These are phyloP conservation scores for Catenaria anguillulae DNA, from an alignment of 371 early-diverging fungal species.

Conservation along the genomic window DNA sequence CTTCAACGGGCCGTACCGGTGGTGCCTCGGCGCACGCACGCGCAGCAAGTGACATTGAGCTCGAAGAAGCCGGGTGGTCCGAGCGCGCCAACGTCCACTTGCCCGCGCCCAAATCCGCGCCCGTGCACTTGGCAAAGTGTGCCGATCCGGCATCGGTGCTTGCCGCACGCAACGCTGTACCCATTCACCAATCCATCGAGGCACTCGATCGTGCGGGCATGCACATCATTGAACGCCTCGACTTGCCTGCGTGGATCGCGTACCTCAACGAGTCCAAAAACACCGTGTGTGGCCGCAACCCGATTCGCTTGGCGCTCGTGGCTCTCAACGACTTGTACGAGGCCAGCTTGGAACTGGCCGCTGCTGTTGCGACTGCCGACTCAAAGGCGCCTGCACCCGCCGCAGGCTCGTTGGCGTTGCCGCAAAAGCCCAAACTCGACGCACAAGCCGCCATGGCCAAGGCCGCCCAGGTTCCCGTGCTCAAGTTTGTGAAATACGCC, in stretches of 20 bases:
- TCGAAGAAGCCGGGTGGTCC: not conserved
- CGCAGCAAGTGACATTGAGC: not conserved
- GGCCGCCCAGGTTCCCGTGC: conserved; percentile 13
- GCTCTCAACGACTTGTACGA: conserved; percentile 26
- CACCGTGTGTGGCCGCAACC: conserved; percentile 88
- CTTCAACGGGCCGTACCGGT: too few species aligned
- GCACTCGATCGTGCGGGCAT: conserved; percentile 68
- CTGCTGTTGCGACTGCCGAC: conserved; percentile 3
- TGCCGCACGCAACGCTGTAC: too few species aligned
- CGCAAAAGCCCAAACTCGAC: not conserved
- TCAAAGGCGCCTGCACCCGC: too few species aligned
- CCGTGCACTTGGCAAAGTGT: too few species aligned
- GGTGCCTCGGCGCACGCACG: not conserved
- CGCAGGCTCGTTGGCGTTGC: not conserved
- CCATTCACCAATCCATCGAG: conserved; percentile 57
- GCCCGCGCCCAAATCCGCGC: conserved; percentile 12
- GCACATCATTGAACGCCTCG: conserved; percentile 43
- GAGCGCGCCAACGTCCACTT: not conserved
- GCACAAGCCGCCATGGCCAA: not conserved
- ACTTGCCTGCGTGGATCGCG: conserved; percentile 37
- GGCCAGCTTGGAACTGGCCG: conserved; percentile 1
- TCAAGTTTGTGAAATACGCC: conserved; percentile 67
- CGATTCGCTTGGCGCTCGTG: conserved; percentile 64
- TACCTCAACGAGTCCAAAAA: conserved; percentile 63
- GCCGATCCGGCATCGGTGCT: too few species aligned